phyloP scores from a whole-genome alignment of 805 yeast species.

The Candida coleopterorum region DNA sequence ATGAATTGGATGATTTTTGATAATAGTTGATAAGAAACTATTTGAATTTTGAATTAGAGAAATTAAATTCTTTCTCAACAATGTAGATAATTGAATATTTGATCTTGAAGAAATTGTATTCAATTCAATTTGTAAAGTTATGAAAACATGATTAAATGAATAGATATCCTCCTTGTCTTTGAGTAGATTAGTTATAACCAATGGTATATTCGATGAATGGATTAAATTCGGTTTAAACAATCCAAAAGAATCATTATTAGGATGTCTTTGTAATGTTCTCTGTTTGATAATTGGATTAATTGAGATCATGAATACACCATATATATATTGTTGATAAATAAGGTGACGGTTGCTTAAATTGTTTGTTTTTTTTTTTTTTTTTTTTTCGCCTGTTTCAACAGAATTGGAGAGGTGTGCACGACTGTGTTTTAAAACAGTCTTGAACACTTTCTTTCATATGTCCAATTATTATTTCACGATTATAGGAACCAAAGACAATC shows the following conservation, averaged over 20 bases:
- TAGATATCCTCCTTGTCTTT: neutral
- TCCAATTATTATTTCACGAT: constrained; percentile 71
- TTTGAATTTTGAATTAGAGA: neutral
- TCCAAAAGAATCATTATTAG: constrained; percentile 16
- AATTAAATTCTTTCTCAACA: constrained; percentile 27
- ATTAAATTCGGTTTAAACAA: constrained; percentile 33
- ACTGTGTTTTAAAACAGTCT: no score
- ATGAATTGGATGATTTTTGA: neutral
- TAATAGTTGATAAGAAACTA: neutral
- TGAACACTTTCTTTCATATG: no score
- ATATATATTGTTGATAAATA: no score
- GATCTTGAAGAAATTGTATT: constrained; percentile 29
- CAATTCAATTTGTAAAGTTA: constrained; percentile 27
- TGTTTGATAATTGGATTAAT: constrained; percentile 1
- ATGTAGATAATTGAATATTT: constrained; percentile 25
- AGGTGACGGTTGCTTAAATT: no score
- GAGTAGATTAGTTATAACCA: constrained; percentile 12
- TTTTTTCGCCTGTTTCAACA: no score
- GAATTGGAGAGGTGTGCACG: no score
- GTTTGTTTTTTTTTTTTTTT: no score
- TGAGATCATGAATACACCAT: no score
- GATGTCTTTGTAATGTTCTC: no score
- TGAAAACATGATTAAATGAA: neutral
- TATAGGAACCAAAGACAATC: constrained; percentile 80
- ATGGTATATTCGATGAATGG: constrained; percentile 32